Conservation (phyloP, 192 early-diverging fungal genomes). For the Lobulomyces angularis region DNA sequence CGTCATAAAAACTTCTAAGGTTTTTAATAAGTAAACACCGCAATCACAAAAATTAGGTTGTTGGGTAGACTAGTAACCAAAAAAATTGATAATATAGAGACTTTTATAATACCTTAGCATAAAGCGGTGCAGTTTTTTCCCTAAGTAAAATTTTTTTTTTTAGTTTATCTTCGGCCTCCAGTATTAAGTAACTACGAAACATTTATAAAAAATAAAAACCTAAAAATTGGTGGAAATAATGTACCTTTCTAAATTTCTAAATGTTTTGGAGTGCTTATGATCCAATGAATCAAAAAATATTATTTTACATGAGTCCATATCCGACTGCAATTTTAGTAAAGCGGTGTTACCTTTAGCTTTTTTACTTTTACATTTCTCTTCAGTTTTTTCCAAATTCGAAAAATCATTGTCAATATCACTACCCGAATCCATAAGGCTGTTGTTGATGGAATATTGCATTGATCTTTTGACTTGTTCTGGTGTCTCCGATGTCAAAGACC, state of each 20-base stretch:
- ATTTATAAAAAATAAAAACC: conserved; percentile 19
- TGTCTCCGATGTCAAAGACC: too few relatives aligned
- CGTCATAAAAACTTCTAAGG: conserved; percentile 56
- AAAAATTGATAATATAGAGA: conserved; percentile 4
- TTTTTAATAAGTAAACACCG: conserved; percentile 75
- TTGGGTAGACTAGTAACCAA: conserved; percentile 33
- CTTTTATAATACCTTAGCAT: conserved; percentile 57
- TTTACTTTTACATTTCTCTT: too few relatives aligned
- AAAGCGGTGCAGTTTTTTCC: too few relatives aligned
- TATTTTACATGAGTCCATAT: too few relatives aligned
- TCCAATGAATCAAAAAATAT: conserved; percentile 55
- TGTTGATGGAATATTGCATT: too few relatives aligned
- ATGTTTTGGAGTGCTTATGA: conserved; percentile 24
- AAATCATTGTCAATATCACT: too few relatives aligned
- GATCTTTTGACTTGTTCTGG: too few relatives aligned
- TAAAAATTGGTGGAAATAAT: conserved; percentile 5
- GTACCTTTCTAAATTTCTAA: conserved; percentile 24
- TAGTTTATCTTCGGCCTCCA: conserved; percentile 42
- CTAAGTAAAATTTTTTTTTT: too few relatives aligned
- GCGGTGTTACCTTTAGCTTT: too few relatives aligned
- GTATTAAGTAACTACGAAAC: conserved; percentile 33
- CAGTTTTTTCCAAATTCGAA: too few relatives aligned
- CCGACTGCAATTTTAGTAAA: too few relatives aligned
- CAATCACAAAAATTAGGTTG: conserved; percentile 79
- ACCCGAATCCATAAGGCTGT: too few relatives aligned